Base-by-base conservation (phyloP, 2,329 filamentous ascomycete genomes). In the Colletotrichum cuscutae region DNA sequence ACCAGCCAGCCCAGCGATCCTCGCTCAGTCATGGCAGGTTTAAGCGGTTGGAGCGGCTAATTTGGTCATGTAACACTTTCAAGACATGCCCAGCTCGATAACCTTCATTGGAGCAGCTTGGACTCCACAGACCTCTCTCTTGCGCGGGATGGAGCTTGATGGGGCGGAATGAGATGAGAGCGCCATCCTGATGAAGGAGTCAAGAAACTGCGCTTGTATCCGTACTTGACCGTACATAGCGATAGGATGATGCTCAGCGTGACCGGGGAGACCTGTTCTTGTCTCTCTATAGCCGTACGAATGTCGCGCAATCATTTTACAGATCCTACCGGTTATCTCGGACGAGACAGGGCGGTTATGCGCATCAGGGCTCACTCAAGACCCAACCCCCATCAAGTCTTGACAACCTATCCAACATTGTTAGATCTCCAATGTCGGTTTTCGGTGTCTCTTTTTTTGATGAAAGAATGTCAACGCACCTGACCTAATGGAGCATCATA, bases 41-140 rank as follows among this genome's bases (percentile, higher is more conserved):
- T 69, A 72, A 68, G 64, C 74, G 74, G 64, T 74, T 69, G 72
- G 62, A 49, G 72, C 74, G 72, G 72, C 72, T 75, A 75, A 72
- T 65, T 62, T 69, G 61, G 68, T 69, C 74, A 46, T 70, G 68
- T 74, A 72, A 74, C 68, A 60, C 53, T 70, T 72, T 62, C 68
- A 63, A 65, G 62, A 64, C 69, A 53, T 53, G 59, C 65, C 52
- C 70, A 70, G 65, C 54, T 46, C 26, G 22, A 46, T 32, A 32
- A 61, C 46, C 46, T 52, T 66, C 58, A 74, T 62, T 69, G 68
- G 65, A 74, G 72, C 67, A 74, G 72, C 67, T 70, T 60, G 46
- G 60, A 37, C 62, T 32, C 37, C 28, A 5, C 24, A 32, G 28
- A n/a, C 28, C 13, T 49, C 26, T 15, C 52, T 42, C 54, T 57